Evolutionary conservation across 2,329 filamentous ascomycete genomes (phyloP).

Genomic region (Fusarium sp.): DNA sequence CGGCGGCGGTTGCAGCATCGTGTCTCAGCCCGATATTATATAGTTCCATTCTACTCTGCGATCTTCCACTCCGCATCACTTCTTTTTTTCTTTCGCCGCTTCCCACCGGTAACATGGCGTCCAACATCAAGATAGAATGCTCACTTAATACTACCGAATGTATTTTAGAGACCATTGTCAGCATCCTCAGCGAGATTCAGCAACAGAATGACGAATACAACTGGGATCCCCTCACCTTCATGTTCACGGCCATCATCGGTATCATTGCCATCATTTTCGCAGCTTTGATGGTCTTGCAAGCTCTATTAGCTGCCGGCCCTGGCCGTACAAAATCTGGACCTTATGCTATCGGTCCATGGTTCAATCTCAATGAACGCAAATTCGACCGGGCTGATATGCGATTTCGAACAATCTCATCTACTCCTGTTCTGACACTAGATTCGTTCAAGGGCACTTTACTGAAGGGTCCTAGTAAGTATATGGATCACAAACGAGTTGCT

Average conservation of each 20-base stretch:
- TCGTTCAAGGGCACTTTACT: no score
- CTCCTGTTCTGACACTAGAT: not conserved
- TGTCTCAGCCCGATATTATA: no score
- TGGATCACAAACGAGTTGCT: no score
- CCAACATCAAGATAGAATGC: not conserved
- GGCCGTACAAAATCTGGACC: constrained; percentile 1
- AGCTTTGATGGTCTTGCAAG: constrained; percentile 21
- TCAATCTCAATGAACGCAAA: not conserved
- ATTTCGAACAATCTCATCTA: not conserved
- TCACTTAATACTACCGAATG: constrained; percentile 5
- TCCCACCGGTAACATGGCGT: not conserved
- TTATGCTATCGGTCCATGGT: constrained; percentile 3
- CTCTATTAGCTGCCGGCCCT: constrained; percentile 13
- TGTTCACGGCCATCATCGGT: constrained; percentile 19
- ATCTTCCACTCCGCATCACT: not conserved
- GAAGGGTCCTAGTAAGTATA: no score
- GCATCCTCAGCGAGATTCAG: constrained; percentile 11
- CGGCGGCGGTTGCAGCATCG: no score
- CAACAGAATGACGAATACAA: constrained; percentile 40
- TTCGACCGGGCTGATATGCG: constrained; percentile 5
- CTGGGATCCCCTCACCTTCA: constrained; percentile 27
- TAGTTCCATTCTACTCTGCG: no score
- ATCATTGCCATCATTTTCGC: constrained; percentile 26
- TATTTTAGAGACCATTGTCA: not conserved
- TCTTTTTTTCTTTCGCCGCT: no score